phyloP scores from a whole-genome alignment of 2,329 filamentous ascomycete genomes.

The Colletotrichum lupini region DNA sequence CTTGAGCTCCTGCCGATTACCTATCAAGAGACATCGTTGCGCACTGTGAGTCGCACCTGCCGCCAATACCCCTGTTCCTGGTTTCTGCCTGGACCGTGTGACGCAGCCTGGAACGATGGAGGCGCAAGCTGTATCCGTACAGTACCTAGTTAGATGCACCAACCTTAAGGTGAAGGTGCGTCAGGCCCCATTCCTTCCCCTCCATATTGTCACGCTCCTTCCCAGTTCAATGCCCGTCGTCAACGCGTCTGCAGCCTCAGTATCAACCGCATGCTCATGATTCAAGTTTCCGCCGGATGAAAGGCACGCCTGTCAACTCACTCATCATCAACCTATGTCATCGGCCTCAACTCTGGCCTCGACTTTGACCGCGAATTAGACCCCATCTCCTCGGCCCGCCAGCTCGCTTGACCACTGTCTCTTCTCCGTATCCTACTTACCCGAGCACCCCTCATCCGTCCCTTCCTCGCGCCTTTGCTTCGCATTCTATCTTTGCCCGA shows the following conservation, averaged over 20 bases:
- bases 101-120: conserved; percentile 32
- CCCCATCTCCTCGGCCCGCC: background rate
- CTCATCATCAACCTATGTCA: background rate
- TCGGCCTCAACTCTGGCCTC: background rate
- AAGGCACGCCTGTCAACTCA: background rate
- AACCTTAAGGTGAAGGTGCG: background rate
- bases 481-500: background rate
- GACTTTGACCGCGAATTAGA: background rate
- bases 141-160: background rate
- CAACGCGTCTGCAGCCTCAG: background rate
- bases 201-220: background rate
- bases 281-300: background rate
- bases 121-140: conserved; percentile 21
- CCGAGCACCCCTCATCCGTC: background rate
- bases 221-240: background rate
- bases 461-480: conserved; percentile 1
- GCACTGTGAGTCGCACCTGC: conserved; percentile 2
- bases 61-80: background rate
- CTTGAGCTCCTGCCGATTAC: background rate
- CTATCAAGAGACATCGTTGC: background rate
- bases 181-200: background rate
- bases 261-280: background rate
- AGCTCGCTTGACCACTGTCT: background rate
- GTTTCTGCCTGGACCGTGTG: conserved; percentile 9
- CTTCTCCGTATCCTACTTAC: background rate